Percentiles rank a stretch among this genome's conserved stretches.
These are phyloP conservation scores for Diaporthe sp. DNA, from an alignment of 2,329 filamentous ascomycete genomes.

Conservation along the genomic window DNA sequence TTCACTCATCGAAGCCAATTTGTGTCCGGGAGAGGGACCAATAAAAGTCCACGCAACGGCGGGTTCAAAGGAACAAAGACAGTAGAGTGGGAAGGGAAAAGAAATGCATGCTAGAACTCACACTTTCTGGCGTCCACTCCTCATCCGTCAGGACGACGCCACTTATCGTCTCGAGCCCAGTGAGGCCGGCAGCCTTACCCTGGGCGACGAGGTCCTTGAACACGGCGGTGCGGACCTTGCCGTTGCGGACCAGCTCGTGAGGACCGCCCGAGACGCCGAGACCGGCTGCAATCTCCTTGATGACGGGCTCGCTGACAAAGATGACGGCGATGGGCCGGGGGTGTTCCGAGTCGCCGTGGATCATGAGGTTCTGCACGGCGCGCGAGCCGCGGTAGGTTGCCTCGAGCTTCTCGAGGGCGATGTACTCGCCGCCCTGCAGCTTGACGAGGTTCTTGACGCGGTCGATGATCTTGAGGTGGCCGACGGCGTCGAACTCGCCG, in stretches of 20 bases:
- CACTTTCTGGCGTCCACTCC: slow-evolving; percentile 89
- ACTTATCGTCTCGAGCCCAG: slow-evolving; percentile 80
- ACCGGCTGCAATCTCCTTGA: slow-evolving; percentile 71
- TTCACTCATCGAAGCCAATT: slow-evolving; percentile 31
- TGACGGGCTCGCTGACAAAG: slow-evolving; percentile 74
- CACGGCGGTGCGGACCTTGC: slow-evolving; percentile 73
- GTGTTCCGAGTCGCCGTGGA: slow-evolving; percentile 83
- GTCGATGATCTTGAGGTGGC: slow-evolving; percentile 90
- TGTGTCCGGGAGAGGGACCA: neutral
- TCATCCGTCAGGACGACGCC: slow-evolving; percentile 86
- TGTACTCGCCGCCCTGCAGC: slow-evolving; percentile 95
- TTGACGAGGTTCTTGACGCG: slow-evolving; percentile 99
- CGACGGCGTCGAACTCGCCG: slow-evolving; percentile 85
- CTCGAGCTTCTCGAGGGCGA: slow-evolving; percentile 96
- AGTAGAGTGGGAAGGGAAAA: neutral
- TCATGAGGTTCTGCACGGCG: slow-evolving; percentile 88
- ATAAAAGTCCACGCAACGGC: neutral
- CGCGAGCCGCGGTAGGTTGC: slow-evolving; percentile 86
- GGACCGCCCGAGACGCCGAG: slow-evolving; percentile 65
- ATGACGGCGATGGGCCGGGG: slow-evolving; percentile 88
- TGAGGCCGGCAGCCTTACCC: slow-evolving; percentile 76
- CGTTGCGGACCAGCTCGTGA: slow-evolving; percentile 72
- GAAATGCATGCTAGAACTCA: slow-evolving; percentile 63
- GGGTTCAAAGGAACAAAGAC: neutral
- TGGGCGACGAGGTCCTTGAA: slow-evolving; percentile 77